Percentiles rank a stretch among this genome's conserved stretches.
Conservation (phyloP, 345 rosid species). For the Linum usitatissimum region DNA sequence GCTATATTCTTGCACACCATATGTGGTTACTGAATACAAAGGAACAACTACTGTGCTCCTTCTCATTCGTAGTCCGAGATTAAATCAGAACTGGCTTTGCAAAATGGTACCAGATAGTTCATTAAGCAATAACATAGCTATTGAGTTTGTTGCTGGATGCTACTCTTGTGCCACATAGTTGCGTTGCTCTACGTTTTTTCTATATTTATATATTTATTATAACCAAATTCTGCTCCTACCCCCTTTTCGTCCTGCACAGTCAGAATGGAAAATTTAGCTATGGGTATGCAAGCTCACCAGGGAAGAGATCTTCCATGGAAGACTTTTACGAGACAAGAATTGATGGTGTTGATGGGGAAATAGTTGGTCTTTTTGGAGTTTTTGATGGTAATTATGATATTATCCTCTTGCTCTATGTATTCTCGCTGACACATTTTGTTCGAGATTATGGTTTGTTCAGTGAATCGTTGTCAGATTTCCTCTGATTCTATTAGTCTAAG, state of each 20-base stretch:
- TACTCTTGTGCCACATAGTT: neutral
- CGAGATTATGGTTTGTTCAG: neutral
- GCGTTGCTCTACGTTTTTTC: neutral
- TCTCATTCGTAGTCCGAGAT: neutral
- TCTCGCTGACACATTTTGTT: neutral
- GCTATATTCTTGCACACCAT: neutral
- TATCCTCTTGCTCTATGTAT: slow-evolving; percentile 1
- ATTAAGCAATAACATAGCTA: neutral
- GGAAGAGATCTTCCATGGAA: slow-evolving; percentile 97
- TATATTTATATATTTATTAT: too few species aligned
- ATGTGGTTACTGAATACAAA: neutral
- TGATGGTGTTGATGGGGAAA: slow-evolving; percentile 83
- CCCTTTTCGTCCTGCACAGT: slow-evolving; percentile 28
- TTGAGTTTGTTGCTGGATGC: neutral
- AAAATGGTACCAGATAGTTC: neutral
- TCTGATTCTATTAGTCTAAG: neutral
- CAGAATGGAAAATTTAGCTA: slow-evolving; percentile 92
- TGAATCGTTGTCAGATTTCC: neutral
- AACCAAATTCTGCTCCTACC: neutral
- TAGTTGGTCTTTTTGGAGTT: slow-evolving; percentile 96
- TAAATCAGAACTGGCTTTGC: neutral
- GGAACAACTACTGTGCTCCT: neutral
- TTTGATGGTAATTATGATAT: slow-evolving; percentile 63
- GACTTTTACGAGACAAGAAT: slow-evolving; percentile 95
- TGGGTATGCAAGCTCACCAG: slow-evolving; percentile 96